These are phyloP conservation scores for Teunomyces stri DNA, from an alignment of 805 yeast genomes.

Conservation along the genomic window DNA sequence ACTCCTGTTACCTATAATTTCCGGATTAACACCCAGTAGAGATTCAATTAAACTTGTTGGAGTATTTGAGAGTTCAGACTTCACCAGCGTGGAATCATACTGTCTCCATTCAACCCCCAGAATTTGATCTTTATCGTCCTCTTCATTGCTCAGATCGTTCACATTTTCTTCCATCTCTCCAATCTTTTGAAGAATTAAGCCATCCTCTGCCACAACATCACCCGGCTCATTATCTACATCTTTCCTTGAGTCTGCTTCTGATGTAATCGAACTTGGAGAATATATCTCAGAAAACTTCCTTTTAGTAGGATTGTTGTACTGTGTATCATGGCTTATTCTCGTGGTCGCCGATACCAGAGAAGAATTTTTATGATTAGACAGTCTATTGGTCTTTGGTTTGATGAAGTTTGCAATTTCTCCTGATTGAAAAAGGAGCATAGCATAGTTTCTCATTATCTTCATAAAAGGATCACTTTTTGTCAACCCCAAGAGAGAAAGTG, in stretches of 20 bases:
- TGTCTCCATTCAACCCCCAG: neutral
- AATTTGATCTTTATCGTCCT: conserved; percentile 7
- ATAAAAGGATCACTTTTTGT: conserved; percentile 41
- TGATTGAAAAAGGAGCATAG: conserved; percentile 28
- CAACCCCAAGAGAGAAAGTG: conserved; percentile 37
- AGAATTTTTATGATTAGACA: neutral
- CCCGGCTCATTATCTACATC: conserved; percentile 14
- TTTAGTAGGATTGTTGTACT: neutral
- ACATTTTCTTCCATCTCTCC: conserved; percentile 11
- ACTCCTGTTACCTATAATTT: neutral
- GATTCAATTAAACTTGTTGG: conserved; percentile 1
- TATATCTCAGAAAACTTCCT: neutral
- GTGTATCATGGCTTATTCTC: neutral
- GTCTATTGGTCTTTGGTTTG: conserved; percentile 14
- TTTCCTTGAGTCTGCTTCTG: conserved; percentile 1
- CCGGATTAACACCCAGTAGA: neutral
- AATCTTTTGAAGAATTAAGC: conserved; percentile 18
- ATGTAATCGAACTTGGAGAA: neutral
- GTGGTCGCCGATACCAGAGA: neutral
- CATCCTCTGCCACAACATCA: conserved; percentile 26
- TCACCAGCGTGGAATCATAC: neutral
- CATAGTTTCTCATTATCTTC: conserved; percentile 34
- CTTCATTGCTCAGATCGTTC: conserved; percentile 6
- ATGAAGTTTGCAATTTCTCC: conserved; percentile 35
- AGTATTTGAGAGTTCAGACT: neutral